Percentiles rank a stretch among this genome's conserved stretches.
Evolutionary conservation across 257 asterid species (phyloP).

Genomic region (Cinchona pubescens): DNA sequence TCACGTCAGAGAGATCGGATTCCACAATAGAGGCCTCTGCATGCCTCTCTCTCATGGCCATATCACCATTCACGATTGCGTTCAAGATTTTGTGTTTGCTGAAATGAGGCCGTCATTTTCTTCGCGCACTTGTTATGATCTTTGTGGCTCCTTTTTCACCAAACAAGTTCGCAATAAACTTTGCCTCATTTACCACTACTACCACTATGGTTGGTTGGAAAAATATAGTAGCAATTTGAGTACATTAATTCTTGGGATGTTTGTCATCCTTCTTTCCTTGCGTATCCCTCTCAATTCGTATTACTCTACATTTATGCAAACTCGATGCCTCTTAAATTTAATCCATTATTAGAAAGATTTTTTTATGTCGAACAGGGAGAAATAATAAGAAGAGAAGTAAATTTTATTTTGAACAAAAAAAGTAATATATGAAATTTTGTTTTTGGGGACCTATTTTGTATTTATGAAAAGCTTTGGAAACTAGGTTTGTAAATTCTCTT

Average conservation of each 20-base stretch:
- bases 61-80: slow-evolving; percentile 11
- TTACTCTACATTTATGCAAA: not conserved
- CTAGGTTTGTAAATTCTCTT: no score
- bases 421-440: no score
- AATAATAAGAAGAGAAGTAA: not conserved
- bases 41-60: no score
- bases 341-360: not conserved
- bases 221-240: not conserved
- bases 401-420: not conserved
- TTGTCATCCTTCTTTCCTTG: not conserved
- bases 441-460: no score
- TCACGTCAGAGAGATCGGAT: slow-evolving; percentile 1
- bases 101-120: not conserved
- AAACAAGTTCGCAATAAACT: slow-evolving; percentile 2
- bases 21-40: not conserved
- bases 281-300: not conserved
- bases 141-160: slow-evolving; percentile 16
- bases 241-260: not conserved
- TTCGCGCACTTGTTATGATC: slow-evolving; percentile 8
- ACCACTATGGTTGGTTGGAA: slow-evolving; percentile 16
- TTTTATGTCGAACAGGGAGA: no score
- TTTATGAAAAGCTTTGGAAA: no score
- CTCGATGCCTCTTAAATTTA: not conserved
- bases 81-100: slow-evolving; percentile 9
- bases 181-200: slow-evolving; percentile 16